A percentile compares a stretch with the other conserved stretches of the same genome.
These are phyloP conservation scores for Aureobasidium pullulans DNA, from an alignment of 2,329 filamentous ascomycete species.

Conservation along the genomic window DNA sequence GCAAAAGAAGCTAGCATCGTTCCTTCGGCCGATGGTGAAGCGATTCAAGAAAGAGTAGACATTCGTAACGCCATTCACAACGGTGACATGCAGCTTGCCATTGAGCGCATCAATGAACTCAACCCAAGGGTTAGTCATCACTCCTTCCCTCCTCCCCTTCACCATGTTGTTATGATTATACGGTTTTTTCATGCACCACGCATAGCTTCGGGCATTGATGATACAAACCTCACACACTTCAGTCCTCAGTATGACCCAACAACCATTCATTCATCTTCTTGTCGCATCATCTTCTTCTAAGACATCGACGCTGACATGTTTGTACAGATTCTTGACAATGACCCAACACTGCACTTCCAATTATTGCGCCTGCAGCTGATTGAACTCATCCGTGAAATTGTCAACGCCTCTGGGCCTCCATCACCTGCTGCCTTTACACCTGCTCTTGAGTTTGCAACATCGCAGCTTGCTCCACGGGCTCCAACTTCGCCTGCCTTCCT, in stretches of 20 bases:
- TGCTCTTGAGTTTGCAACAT: conserved; percentile 79
- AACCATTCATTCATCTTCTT: not conserved
- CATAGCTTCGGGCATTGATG: conserved; percentile 82
- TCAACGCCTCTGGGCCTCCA: conserved; percentile 19
- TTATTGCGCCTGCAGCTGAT: conserved; percentile 85
- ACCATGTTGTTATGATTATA: conserved; percentile 78
- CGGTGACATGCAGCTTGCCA: conserved; percentile 78
- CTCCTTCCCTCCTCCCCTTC: conserved; percentile 15
- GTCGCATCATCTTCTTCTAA: not conserved
- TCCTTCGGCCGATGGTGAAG: conserved; percentile 59
- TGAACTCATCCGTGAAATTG: conserved; percentile 75
- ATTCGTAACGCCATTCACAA: conserved; percentile 80
- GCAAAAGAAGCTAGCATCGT: conserved; percentile 85
- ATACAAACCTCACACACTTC: conserved; percentile 77
- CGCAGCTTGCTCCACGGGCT: conserved; percentile 79
- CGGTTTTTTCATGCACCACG: conserved; percentile 99
- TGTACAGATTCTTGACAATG: conserved; percentile 72
- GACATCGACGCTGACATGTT: conserved; percentile 14
- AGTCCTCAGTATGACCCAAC: conserved; percentile 76
- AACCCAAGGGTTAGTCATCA: conserved; percentile 71
- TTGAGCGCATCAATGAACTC: conserved; percentile 79
- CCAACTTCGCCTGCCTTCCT: conserved; percentile 75
- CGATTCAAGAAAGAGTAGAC: conserved; percentile 69
- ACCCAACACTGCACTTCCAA: conserved; percentile 80
- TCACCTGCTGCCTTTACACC: conserved; percentile 67